A percentile compares a stretch with the other conserved stretches of the same genome.
Conservation (phyloP, 1,284 basidiomycete species). For the Earliella scabrosa region DNA sequence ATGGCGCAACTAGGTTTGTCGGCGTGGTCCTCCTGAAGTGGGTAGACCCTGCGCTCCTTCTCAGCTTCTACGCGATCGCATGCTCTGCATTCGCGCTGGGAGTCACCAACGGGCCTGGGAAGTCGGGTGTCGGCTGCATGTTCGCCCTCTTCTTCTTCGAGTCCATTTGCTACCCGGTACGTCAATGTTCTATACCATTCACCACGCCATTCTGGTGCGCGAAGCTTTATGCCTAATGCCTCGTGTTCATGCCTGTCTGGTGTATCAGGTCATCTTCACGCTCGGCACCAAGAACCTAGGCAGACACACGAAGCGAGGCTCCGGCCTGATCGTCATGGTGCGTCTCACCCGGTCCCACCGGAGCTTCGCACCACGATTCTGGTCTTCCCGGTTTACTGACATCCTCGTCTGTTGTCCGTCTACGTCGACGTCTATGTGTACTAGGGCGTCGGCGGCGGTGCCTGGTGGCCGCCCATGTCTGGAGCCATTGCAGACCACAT, state of each 20-base stretch:
- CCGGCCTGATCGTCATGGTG: slow-evolving; percentile 71
- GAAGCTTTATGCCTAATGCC: neutral
- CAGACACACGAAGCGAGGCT: slow-evolving; percentile 70
- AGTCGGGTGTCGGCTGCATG: slow-evolving; percentile 62
- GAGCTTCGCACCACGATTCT: slow-evolving; percentile 2
- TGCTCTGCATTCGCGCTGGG: slow-evolving; percentile 60
- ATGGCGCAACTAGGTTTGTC: too few species aligned
- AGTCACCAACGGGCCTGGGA: slow-evolving; percentile 56
- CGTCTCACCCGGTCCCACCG: slow-evolving; percentile 18
- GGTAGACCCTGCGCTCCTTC: slow-evolving; percentile 67
- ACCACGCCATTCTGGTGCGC: neutral
- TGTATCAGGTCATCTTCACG: slow-evolving; percentile 64
- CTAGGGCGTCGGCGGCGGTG: slow-evolving; percentile 73
- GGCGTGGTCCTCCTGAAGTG: slow-evolving; percentile 67
- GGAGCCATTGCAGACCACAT: slow-evolving; percentile 66
- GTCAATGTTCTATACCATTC: slow-evolving; percentile 26
- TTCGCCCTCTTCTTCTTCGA: slow-evolving; percentile 82
- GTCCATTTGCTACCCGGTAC: slow-evolving; percentile 68
- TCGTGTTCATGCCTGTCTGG: neutral
- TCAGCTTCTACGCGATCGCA: slow-evolving; percentile 56
- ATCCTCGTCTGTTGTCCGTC: neutral
- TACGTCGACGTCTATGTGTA: neutral
- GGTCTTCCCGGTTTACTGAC: too few species aligned
- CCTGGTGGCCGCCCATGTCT: slow-evolving; percentile 77
- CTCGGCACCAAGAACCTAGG: slow-evolving; percentile 75